Evolutionary conservation across 345 rosid species (phyloP).

Genomic region (Iberis pinnata): DNA sequence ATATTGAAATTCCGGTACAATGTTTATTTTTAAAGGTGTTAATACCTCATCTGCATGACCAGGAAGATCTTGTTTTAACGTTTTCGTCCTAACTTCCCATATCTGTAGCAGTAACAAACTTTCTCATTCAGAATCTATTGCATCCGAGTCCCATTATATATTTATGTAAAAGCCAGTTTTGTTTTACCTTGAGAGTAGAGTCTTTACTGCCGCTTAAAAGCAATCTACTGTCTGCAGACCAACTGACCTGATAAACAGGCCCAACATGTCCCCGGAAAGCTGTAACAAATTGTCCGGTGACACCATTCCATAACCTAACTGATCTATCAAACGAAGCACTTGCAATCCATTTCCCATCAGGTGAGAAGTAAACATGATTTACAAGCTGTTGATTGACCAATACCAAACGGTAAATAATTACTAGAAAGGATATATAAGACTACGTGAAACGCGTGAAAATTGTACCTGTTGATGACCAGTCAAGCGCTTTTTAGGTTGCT

Average conservation of each 20-base stretch:
- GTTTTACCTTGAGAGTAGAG: conserved; percentile 77
- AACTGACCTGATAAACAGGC: conserved; percentile 91
- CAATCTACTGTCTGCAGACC: conserved; percentile 97
- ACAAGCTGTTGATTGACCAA: conserved; percentile 55
- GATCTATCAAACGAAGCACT: conserved; percentile 96
- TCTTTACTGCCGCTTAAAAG: conserved; percentile 96
- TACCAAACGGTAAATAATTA: not conserved
- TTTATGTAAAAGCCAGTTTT: not conserved
- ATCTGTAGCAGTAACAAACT: conserved; percentile 38
- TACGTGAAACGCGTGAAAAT: not conserved
- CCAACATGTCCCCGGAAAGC: conserved; percentile 90
- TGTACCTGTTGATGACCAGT: conserved; percentile 89
- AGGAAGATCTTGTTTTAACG: conserved; percentile 86
- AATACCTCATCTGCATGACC: conserved; percentile 93
- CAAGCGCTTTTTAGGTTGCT: conserved; percentile 72
- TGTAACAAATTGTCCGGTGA: conserved; percentile 76
- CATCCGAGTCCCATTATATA: not conserved
- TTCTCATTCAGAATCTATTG: conserved; percentile 3
- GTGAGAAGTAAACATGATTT: conserved; percentile 91
- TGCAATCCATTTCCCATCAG: conserved; percentile 93
- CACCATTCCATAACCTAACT: conserved; percentile 87
- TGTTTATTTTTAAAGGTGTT: not conserved
- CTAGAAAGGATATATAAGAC: not conserved
- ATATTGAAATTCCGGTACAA: not conserved
- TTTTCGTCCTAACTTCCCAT: conserved; percentile 76